Percentiles rank a stretch among this genome's conserved stretches.
These are phyloP conservation scores for Mortierella alpina DNA, from an alignment of 192 early-diverging fungal species.

Conservation along the genomic window DNA sequence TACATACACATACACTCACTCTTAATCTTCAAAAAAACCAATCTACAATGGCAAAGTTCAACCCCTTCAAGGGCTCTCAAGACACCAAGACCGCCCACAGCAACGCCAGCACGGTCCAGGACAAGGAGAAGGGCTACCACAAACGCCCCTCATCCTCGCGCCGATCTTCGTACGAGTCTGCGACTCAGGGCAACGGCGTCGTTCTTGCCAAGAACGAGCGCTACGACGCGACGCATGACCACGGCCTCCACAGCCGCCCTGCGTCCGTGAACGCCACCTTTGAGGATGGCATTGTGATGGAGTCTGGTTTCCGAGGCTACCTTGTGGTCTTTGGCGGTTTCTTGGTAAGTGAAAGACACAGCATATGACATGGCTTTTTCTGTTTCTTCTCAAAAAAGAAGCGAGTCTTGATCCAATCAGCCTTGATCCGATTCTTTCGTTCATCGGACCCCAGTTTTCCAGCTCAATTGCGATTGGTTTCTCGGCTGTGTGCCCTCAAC, in stretches of 20 bases:
- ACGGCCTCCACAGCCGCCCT: neutral
- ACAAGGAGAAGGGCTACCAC: conserved; percentile 19
- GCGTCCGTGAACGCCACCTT: neutral
- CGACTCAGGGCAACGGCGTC: conserved; percentile 41
- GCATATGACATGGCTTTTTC: neutral
- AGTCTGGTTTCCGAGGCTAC: conserved; percentile 34
- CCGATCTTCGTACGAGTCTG: conserved; percentile 48
- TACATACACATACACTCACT: neutral
- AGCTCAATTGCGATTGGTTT: neutral
- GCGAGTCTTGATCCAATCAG: neutral
- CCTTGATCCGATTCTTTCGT: neutral
- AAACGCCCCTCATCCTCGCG: conserved; percentile 34
- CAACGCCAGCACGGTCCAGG: conserved; percentile 22
- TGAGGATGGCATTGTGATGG: conserved; percentile 34
- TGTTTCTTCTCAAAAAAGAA: neutral
- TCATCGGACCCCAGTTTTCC: neutral
- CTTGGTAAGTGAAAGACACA: conserved; percentile 18
- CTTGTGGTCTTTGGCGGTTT: conserved; percentile 45
- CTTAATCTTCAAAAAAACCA: neutral
- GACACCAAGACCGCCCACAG: conserved; percentile 4
- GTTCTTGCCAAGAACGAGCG: conserved; percentile 52
- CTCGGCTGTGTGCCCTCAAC: neutral
- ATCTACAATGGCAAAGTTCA: conserved; percentile 22
- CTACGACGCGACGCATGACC: conserved; percentile 25
- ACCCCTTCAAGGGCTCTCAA: conserved; percentile 13